Evolutionary conservation across 2,329 filamentous ascomycete species (phyloP).

Genomic region (Zarea fungicola): DNA sequence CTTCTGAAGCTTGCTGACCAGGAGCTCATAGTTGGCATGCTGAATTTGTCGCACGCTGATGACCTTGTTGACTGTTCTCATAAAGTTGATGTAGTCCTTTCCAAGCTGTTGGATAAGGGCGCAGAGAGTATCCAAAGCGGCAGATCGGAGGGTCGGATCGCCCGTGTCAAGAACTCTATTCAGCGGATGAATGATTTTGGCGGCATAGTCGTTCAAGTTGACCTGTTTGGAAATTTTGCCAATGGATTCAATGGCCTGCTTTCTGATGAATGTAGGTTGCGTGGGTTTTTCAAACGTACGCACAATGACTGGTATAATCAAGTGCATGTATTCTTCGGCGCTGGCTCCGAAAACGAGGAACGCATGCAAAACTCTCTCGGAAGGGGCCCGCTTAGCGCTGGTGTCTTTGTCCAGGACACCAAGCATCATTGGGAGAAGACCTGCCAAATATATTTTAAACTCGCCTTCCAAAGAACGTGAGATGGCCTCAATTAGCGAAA

Average conservation of each 20-base stretch:
- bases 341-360: constrained; percentile 95
- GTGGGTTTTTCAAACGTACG: constrained; percentile 86
- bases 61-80: constrained; percentile 86
- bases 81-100: constrained; percentile 91
- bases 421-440: constrained; percentile 87
- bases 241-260: constrained; percentile 88
- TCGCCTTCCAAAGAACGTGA: constrained; percentile 91
- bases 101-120: constrained; percentile 94
- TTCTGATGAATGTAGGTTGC: constrained; percentile 73
- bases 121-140: constrained; percentile 89
- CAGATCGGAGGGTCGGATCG: constrained; percentile 68
- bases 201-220: constrained; percentile 94
- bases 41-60: constrained; percentile 74
- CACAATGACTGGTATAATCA: constrained; percentile 94
- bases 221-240: constrained; percentile 93
- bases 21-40: constrained; percentile 85
- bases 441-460: constrained; percentile 93
- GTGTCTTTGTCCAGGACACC: constrained; percentile 84
- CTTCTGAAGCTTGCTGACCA: constrained; percentile 89
- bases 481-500: constrained; percentile 89
- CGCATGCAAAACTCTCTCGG: constrained; percentile 86
- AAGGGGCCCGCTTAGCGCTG: constrained; percentile 69
- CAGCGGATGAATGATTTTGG: constrained; percentile 92
- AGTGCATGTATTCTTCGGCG: constrained; percentile 97
- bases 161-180: constrained; percentile 71